Percentiles rank a stretch among this genome's conserved stretches.
Conservation (phyloP, 495 filamentous ascomycete genomes). For the Chaetomium tenue region DNA sequence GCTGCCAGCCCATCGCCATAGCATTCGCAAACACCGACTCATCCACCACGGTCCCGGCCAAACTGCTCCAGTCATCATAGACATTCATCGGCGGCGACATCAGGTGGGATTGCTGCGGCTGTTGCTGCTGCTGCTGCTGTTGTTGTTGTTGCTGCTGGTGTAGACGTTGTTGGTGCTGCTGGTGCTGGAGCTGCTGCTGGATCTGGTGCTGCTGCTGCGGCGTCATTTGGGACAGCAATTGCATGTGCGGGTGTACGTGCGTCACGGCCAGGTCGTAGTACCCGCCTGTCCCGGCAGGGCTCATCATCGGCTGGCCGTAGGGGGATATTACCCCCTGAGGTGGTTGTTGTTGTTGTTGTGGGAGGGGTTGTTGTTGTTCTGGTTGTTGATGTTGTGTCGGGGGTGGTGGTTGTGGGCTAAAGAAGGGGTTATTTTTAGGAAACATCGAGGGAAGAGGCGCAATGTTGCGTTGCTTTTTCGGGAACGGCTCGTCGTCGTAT, state of each 20-base stretch:
- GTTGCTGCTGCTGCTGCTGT: slow-evolving; percentile 18
- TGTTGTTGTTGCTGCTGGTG: slow-evolving; percentile 20
- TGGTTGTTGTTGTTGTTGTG: neutral
- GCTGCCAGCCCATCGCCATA: slow-evolving; percentile 25
- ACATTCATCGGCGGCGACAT: slow-evolving; percentile 17
- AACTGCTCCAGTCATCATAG: slow-evolving; percentile 36
- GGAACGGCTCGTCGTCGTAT: slow-evolving; percentile 7
- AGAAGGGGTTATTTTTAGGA: slow-evolving; percentile 18
- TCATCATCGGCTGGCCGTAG: slow-evolving; percentile 15
- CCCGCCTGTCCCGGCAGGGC: neutral
- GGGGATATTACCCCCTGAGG: slow-evolving; percentile 14
- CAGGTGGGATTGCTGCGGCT: slow-evolving; percentile 10
- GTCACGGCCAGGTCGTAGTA: slow-evolving; percentile 22
- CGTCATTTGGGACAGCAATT: slow-evolving; percentile 14
- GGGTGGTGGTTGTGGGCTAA: neutral
- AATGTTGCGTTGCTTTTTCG: slow-evolving; percentile 28
- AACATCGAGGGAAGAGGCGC: slow-evolving; percentile 13
- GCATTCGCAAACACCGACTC: slow-evolving; percentile 23
- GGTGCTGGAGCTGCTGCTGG: slow-evolving; percentile 21
- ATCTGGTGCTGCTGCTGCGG: slow-evolving; percentile 20
- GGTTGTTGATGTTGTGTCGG: neutral
- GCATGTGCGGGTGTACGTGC: slow-evolving; percentile 26
- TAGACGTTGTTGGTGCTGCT: slow-evolving; percentile 28
- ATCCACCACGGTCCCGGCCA: slow-evolving; percentile 33
- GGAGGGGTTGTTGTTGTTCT: slow-evolving; percentile 12